Evolutionary conservation across 1,284 basidiomycete species (phyloP), one percentile per base, ranked within the genome.

Genomic region (Moniliophthora roreri): DNA sequence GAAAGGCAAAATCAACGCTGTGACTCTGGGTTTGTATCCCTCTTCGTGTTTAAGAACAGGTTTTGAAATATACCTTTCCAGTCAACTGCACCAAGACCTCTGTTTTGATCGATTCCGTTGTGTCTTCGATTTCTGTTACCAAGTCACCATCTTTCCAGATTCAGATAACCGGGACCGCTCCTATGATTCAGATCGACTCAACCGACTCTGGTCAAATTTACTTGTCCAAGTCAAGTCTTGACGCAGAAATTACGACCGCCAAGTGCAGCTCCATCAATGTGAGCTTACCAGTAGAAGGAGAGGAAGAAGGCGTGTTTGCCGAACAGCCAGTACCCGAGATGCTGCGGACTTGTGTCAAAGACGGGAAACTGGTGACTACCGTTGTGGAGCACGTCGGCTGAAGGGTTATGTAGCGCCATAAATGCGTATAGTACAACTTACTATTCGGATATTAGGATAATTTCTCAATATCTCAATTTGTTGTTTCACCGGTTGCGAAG

Each of bases 211-310:
- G 96, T 8, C 93, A 95, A 69, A 85, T 99, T 59, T 99, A 93
- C 73, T 81, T 99, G 32, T 95, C 93, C 41, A 90, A 90, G 68
- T 82, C 82, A 28, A 90, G 89, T 60, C 77, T 97, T 51, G 76
- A 65, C 36, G 80, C 85, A 2, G 96, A 98, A 73, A 93, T 99
- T 63, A 90, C 95, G 45, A 96, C 95, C 1, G 88, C 93, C 54
- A 98, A 99, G 75, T 97, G 94, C 70, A 95, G 91, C 65, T 82
- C 88, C 28, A 90, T 99, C 72, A 99, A 99, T 71, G 81, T 99
- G 56, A 93, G 85, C 62, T 69, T 99, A 42, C 96, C 96, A 0
- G 86, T 90, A 1, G 87, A 87, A 59, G 90, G 84, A 36, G 92
- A 92, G 62, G 94, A 96, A 66, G 91, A 95, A 11, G 97, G 95